Evolutionary conservation across 257 asterid genomes (phyloP).

Genomic region (Solanum arcanum): DNA sequence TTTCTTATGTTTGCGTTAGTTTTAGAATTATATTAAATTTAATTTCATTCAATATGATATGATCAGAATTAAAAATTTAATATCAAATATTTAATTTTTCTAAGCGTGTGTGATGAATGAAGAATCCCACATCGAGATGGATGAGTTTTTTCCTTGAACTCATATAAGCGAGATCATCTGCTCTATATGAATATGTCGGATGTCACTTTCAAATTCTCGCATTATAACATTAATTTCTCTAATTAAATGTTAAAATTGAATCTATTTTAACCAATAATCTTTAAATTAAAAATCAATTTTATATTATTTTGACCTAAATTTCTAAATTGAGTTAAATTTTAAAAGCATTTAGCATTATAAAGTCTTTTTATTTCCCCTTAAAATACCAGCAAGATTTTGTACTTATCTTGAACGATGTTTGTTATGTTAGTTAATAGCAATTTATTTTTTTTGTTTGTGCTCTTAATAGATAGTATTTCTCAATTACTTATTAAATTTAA

Average conservation of each 20-base stretch:
- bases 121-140: not conserved
- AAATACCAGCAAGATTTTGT: not conserved
- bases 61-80: too few species aligned
- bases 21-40: too few species aligned
- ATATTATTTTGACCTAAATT: not conserved
- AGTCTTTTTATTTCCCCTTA: not conserved
- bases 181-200: too few species aligned
- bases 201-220: too few species aligned
- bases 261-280: too few species aligned
- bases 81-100: too few species aligned
- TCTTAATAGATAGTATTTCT: not conserved
- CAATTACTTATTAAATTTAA: not conserved
- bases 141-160: not conserved
- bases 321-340: not conserved
- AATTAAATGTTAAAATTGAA: rapidly evolving
- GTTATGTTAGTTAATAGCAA: not conserved
- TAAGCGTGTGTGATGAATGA: not conserved
- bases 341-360: rapidly evolving
- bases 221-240: rapidly evolving
- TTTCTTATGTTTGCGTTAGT: not conserved
- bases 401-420: not conserved
- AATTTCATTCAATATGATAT: too few species aligned
- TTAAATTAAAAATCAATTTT: too few species aligned
- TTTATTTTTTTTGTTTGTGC: not conserved
- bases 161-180: too few species aligned